A percentile compares a stretch with the other conserved stretches of the same genome.
Conservation (phyloP, 768 basidiomycete genomes). For the Rhizopogon vinicolor region DNA sequence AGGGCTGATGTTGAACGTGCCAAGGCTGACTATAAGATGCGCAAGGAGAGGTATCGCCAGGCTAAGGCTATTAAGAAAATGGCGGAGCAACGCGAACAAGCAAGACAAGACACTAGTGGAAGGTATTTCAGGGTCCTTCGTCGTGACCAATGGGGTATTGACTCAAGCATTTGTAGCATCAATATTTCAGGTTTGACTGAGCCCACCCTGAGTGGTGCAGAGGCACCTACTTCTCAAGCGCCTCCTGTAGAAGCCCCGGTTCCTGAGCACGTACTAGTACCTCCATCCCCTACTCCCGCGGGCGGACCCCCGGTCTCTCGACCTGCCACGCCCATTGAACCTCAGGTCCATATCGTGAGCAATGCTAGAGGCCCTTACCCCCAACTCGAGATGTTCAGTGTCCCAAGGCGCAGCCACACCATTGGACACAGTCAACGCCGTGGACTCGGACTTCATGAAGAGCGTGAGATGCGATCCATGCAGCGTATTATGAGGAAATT, state of each 20-base stretch:
- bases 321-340: constrained; percentile 6
- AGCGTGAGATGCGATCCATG: constrained; percentile 33
- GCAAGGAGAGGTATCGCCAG: constrained; percentile 65
- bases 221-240: neutral
- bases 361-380: constrained; percentile 58
- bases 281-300: constrained; percentile 8
- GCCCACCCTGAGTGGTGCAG: neutral
- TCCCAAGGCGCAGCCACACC: constrained; percentile 41
- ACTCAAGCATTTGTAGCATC: neutral
- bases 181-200: constrained; percentile 19
- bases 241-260: constrained; percentile 3
- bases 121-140: constrained; percentile 15
- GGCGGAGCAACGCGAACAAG: constrained; percentile 25
- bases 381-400: constrained; percentile 57
- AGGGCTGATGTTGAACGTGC: constrained; percentile 53
- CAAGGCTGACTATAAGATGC: constrained; percentile 59
- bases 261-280: constrained; percentile 2
- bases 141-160: constrained; percentile 1
- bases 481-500: constrained; percentile 54
- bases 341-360: constrained; percentile 49
- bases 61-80: constrained; percentile 48
- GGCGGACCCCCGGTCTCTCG: constrained; percentile 10
- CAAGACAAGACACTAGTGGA: constrained; percentile 15
- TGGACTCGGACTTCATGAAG: constrained; percentile 11
- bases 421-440: constrained; percentile 19